Base-by-base conservation (phyloP, 2,329 filamentous ascomycete genomes). In the Claviceps lovelessii region DNA sequence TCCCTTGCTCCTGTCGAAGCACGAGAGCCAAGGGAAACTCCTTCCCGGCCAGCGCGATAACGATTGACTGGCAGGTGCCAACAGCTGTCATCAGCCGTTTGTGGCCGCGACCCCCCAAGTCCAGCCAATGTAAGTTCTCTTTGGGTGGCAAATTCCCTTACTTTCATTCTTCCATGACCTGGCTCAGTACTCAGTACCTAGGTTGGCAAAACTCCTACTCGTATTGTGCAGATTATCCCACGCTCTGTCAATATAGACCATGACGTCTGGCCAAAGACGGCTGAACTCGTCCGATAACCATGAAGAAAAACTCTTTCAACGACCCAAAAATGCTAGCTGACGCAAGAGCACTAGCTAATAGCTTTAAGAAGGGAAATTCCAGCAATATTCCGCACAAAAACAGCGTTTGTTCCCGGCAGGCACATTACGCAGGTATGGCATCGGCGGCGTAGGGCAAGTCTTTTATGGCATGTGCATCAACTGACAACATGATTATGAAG, bases 301-400 rank as follows among this genome's bases (percentile, higher is more conserved):
- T 60, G 61, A 55, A 52, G 23, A 49, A 55, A 28, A 15, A 56
- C 2, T 59, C 57, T 0, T 68, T 57, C 35, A 58, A 59, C 9
- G 62, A 69, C 28, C 29, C 57, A 0, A 57, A 59, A 9, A 67
- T 61, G 42, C 51, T 69, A 2, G 58, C 56, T 15, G 67, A 58
- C 10, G 67, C 67, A 15, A 55, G 55, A 17, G 64, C 60, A 5
- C 61, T 69, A 13, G 61, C 61, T 1, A 45, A 50, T 2, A 60
- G 57, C 44, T 69, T 69, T 54, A 63, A 61, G 44, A 55, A 55
- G 13, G 56, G 58, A 17, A 54, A 52, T 1, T 6, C 28, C 3
- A 60, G 57, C 5, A 44, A 49, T 17, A 23, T 19, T 13, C 8
- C 39, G 1, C 37, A 37, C 29, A 42, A 42, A 31, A 41, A 9